Conservation (phyloP, 2,329 filamentous ascomycete genomes). For the Nectriaceae sp. region DNA sequence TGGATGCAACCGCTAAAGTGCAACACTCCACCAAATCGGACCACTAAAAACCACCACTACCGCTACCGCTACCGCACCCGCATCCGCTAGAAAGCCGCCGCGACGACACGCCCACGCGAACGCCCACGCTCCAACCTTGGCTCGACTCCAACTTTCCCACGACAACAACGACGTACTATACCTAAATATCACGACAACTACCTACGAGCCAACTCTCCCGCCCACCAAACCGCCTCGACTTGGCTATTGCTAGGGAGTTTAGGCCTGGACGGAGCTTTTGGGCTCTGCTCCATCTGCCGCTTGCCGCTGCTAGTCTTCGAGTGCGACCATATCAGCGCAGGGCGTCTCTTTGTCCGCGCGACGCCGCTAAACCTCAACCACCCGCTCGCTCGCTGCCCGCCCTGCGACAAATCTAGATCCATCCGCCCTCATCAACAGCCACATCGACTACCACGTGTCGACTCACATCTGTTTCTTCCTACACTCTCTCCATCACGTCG, state of each 20-base stretch:
- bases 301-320: slow-evolving; percentile 4
- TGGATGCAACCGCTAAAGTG: background rate
- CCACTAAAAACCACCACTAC: background rate
- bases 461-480: no score
- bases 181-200: background rate
- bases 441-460: background rate
- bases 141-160: background rate
- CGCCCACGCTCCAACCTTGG: background rate
- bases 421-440: background rate
- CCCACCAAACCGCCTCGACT: background rate
- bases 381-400: background rate
- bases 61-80: background rate
- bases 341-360: background rate
- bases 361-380: background rate
- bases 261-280: slow-evolving; percentile 20
- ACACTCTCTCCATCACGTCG: slow-evolving; percentile 16
- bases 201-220: background rate
- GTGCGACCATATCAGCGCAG: background rate
- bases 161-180: background rate
- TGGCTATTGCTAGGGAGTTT: slow-evolving; percentile 17
- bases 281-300: slow-evolving; percentile 24
- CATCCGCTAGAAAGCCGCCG: background rate
- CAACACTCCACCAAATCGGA: background rate
- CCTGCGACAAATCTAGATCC: background rate
- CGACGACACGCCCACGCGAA: background rate